Base-by-base conservation (phyloP, 257 asterid genomes). In the Marsdenia floribunda region DNA sequence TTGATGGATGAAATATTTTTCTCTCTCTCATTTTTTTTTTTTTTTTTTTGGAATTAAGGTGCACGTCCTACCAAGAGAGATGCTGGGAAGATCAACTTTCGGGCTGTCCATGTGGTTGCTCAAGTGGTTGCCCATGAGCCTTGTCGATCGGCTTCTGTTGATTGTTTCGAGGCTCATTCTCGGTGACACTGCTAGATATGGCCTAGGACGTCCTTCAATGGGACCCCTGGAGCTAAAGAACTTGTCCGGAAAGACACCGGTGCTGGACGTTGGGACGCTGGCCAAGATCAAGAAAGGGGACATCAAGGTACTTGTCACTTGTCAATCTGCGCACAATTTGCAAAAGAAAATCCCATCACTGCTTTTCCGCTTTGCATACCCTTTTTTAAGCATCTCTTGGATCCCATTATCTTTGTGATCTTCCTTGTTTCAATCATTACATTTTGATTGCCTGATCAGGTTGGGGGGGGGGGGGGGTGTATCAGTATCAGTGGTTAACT, bases 41-140 rank as follows among this genome's bases (percentile, higher is more conserved):
- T 54, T 54, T 54, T 54, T 54, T 19, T 54, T 55, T 55, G 54
- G 14, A 10, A 46, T n/a, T 10, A 64, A 81, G 85, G 85, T 81
- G 68, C 85, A 81, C 75, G 73, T 81, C 66, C 68, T 81, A 59
- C 85, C 85, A 66, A 74, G 37, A 71, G 78, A 81, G 80, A 78
- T 81, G 82, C 75, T 81, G 33, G 85, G 85, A 26, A 78, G 33
- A 74, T 81, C 85, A 58, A 81, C 85, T 65, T 81, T 81, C 70
- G 85, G 85, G 72, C 19, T 81, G 78, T 81, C 85, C 73, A 81
- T 81, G 85, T 81, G 82, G 80, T 65, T 81, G 64, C 80, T 81
- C n/a, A 78, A 75, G 80, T 81, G 85, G 85, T 75, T 81, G 44
- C 85, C 85, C 73, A 58, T 78, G 38, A 66, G 77, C 40, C 75